A percentile compares a stretch with the other conserved stretches of the same genome.
These are phyloP conservation scores for Coemansia sp. DNA, from an alignment of 192 early-diverging fungal species.

Conservation along the genomic window DNA sequence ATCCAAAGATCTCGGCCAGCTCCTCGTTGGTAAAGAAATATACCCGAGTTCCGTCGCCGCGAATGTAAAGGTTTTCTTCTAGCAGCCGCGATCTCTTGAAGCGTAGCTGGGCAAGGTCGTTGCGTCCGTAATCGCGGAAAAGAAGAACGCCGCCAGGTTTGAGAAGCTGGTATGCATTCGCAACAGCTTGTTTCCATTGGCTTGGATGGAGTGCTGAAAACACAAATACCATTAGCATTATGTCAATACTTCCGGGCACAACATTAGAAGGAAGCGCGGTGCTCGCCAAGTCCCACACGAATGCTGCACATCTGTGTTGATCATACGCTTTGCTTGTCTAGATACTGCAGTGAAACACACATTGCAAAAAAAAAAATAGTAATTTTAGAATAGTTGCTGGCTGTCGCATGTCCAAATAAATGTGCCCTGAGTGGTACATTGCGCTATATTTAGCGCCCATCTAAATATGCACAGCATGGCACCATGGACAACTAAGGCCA, in stretches of 20 bases:
- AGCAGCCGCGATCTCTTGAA: constrained; percentile 73
- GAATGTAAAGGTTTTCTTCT: constrained; percentile 75
- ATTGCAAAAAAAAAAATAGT: not conserved
- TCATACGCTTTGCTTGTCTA: constrained; percentile 62
- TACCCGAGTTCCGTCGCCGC: constrained; percentile 78
- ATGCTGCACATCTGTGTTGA: constrained; percentile 60
- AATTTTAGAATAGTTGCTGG: not conserved
- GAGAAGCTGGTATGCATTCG: constrained; percentile 64
- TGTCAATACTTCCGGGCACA: constrained; percentile 64
- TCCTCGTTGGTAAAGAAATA: constrained; percentile 74
- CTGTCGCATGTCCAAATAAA: not conserved
- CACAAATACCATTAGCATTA: constrained; percentile 79
- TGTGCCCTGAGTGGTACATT: not conserved
- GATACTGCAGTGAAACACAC: not conserved
- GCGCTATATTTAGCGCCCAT: not conserved
- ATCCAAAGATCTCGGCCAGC: constrained; percentile 42
- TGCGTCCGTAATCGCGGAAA: constrained; percentile 81
- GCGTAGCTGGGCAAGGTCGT: constrained; percentile 79
- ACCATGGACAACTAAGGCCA: constrained; percentile 2
- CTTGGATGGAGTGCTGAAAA: constrained; percentile 72
- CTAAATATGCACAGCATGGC: not conserved
- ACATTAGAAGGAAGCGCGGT: constrained; percentile 58
- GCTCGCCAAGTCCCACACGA: constrained; percentile 75
- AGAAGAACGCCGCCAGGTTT: constrained; percentile 76
- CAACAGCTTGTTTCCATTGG: constrained; percentile 65